Percentiles rank a stretch among this genome's conserved stretches.
Conservation (phyloP, 2,329 filamentous ascomycete species). For the Cladorrhinum sp. region DNA sequence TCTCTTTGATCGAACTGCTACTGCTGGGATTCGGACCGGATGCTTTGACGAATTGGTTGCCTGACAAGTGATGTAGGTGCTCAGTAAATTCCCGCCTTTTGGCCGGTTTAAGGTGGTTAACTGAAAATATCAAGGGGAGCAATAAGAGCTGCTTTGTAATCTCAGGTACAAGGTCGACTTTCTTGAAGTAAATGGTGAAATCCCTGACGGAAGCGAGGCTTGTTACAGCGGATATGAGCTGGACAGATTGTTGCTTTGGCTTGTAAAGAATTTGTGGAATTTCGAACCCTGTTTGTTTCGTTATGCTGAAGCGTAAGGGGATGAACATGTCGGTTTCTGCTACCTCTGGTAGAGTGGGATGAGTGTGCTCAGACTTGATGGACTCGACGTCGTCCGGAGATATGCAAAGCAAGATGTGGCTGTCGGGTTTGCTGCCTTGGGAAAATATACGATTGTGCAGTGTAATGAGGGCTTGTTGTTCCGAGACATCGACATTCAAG, state of each 20-base stretch:
- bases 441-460: neutral
- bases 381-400: neutral
- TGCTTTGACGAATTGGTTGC: no score
- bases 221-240: neutral
- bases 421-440: slow-evolving; percentile 2
- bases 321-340: neutral
- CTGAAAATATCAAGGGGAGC: slow-evolving; percentile 3
- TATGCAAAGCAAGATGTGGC: neutral
- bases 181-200: slow-evolving; percentile 1
- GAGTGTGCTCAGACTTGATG: neutral
- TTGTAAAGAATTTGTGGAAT: neutral
- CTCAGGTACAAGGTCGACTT: slow-evolving; percentile 1
- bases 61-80: neutral
- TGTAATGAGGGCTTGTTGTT: neutral
- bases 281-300: neutral
- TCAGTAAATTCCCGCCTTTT: neutral
- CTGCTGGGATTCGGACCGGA: no score
- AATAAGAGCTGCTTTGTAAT: slow-evolving; percentile 1
- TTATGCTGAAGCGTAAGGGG: slow-evolving; percentile 1
- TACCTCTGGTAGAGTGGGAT: neutral
- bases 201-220: neutral
- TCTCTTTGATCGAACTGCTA: neutral
- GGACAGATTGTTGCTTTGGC: slow-evolving; percentile 2
- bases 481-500: slow-evolving; percentile 1
- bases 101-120: neutral